Conservation (phyloP, 495 filamentous ascomycete species). For the Parathielavia hyrcaniae region DNA sequence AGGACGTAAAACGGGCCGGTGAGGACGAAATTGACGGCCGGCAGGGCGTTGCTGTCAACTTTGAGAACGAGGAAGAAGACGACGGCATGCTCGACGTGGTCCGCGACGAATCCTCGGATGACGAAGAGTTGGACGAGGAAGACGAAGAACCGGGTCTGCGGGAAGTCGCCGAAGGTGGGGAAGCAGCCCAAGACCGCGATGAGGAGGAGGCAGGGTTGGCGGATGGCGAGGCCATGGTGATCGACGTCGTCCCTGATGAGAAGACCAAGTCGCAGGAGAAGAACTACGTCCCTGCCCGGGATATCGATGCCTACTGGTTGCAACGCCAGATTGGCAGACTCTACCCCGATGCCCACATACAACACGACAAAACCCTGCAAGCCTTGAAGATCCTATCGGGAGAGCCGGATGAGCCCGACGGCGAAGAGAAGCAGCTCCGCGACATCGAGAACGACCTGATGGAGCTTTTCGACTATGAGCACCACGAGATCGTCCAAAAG, state of each 20-base stretch:
- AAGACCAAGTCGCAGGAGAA: slow-evolving; percentile 47
- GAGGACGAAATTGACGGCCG: slow-evolving; percentile 86
- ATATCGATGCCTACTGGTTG: slow-evolving; percentile 97
- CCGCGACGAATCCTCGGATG: slow-evolving; percentile 79
- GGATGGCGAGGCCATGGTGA: slow-evolving; percentile 69
- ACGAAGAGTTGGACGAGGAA: slow-evolving; percentile 59
- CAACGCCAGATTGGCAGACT: slow-evolving; percentile 84
- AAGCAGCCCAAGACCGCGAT: slow-evolving; percentile 45
- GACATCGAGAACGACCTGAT: slow-evolving; percentile 98
- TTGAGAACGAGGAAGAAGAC: slow-evolving; percentile 88
- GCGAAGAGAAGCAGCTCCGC: slow-evolving; percentile 71
- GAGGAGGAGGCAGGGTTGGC: slow-evolving; percentile 46
- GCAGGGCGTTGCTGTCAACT: slow-evolving; percentile 95
- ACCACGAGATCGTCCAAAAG: slow-evolving; percentile 86
- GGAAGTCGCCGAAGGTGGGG: slow-evolving; percentile 50
- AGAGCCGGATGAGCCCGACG: slow-evolving; percentile 60
- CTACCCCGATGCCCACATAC: slow-evolving; percentile 82
- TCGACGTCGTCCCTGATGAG: slow-evolving; percentile 54
- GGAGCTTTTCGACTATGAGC: slow-evolving; percentile 96
- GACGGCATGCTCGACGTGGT: slow-evolving; percentile 74
- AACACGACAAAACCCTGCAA: slow-evolving; percentile 78
- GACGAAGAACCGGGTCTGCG: slow-evolving; percentile 56
- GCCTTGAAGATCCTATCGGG: slow-evolving; percentile 76
- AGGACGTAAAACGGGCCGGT: slow-evolving; percentile 56
- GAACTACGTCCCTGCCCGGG: slow-evolving; percentile 64